Evolutionary conservation across 345 rosid genomes (phyloP), one percentile per base, ranked within the genome.

Genomic region (Melastoma malabathricum): DNA sequence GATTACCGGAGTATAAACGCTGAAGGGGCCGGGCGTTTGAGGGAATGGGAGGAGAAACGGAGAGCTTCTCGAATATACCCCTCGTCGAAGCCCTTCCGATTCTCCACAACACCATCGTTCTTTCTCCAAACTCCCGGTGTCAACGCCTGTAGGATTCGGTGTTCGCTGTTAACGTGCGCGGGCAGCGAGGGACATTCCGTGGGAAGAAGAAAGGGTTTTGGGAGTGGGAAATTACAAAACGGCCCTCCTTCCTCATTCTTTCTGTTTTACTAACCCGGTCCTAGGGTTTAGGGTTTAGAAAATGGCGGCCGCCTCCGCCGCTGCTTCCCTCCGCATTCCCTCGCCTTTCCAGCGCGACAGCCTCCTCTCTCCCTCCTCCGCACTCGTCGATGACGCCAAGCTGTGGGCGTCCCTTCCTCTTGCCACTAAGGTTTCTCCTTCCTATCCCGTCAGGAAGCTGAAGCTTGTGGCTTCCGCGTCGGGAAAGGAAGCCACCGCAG

Each of bases 401-500:
- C 38, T 6, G 25, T 45, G 31, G 48, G 51, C 51, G 59, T 38
- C 59, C 25, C 18, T 56, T 5, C 29, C 51, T 1, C 44, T 29
- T 29, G 38, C 9, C 1, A 29, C 38, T n/a, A 27, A 46, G 27
- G 50, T 27, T 3, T 56, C 59, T 22, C 50, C 43, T 16, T 34
- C 46, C 29, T 6, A 14, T 44, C 46, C 59, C 19, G 19, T 23
- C 34, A 19, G 19, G 20, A 27, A 18, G 44, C 12, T 29, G 38
- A 29, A 29, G 15, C 60, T 57, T 7, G 9, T 3, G 6, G 41
- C 47, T 64, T 14, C 62, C 52, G 57, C 63, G 62, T 56, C 56
- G 46, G 56, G 45, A 10, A 67, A 58, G 27, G 62, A 69, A 53
- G 64, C 65, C 61, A 61, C 62, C 15, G 75, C 61, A 20, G 59